Conservation (phyloP, 768 basidiomycete species). For the Fibroporia radiculosa region DNA sequence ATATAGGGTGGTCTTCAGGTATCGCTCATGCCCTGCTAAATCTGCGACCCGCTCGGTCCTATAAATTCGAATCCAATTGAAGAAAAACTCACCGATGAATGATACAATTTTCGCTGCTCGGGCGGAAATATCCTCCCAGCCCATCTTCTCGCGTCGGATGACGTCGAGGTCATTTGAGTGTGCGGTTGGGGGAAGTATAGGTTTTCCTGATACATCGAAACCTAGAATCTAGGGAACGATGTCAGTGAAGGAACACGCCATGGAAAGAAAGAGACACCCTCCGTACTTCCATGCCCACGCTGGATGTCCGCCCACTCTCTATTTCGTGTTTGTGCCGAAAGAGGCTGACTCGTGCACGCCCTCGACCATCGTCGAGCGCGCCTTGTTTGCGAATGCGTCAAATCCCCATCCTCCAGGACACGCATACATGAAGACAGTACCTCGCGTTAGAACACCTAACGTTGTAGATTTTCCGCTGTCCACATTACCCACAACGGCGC, state of each 20-base stretch:
- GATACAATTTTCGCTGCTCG: slow-evolving; percentile 89
- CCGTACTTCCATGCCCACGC: slow-evolving; percentile 92
- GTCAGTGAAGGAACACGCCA: too few relatives aligned
- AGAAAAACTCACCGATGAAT: slow-evolving; percentile 68
- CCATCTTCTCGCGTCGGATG: slow-evolving; percentile 76
- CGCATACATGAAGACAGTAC: slow-evolving; percentile 29
- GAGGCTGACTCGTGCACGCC: slow-evolving; percentile 75
- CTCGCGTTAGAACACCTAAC: slow-evolving; percentile 90
- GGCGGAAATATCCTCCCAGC: slow-evolving; percentile 92
- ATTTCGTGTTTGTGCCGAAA: slow-evolving; percentile 98
- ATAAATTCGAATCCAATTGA: neutral
- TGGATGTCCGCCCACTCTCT: slow-evolving; percentile 91
- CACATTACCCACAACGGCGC: slow-evolving; percentile 94
- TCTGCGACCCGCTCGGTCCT: too few relatives aligned
- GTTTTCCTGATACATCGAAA: slow-evolving; percentile 67
- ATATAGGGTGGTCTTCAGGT: slow-evolving; percentile 88
- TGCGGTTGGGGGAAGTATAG: slow-evolving; percentile 66
- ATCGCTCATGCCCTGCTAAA: slow-evolving; percentile 92
- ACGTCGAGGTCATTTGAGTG: slow-evolving; percentile 53
- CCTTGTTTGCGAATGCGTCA: too few relatives aligned
- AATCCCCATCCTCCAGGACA: too few relatives aligned
- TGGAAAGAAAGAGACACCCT: too few relatives aligned
- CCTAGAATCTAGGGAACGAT: slow-evolving; percentile 82
- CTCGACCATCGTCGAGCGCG: slow-evolving; percentile 73
- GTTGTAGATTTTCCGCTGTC: slow-evolving; percentile 94